Base-by-base conservation (phyloP, 179 eudicot species). In the Vitellaria paradoxa region DNA sequence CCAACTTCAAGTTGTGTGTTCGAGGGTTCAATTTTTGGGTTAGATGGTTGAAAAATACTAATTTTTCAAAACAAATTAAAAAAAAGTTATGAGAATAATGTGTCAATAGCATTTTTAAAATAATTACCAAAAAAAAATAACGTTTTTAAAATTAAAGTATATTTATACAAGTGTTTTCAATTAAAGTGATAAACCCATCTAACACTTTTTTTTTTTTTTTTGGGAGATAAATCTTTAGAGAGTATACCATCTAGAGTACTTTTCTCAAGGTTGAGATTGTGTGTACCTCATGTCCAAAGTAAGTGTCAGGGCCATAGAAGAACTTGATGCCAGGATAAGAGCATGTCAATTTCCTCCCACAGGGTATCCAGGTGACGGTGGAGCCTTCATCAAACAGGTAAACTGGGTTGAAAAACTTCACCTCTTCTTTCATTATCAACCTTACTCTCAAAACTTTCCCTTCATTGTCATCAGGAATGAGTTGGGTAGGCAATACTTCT, bases 341-440 rank as follows among this genome's bases (percentile, higher is more conserved):
- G 81, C 99, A 96, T 6, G 97, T 91, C 80, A 92, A 81, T 79
- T 96, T 96, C 70, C 98, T 86, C 26, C 98, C 97, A 79, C 98
- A 96, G 4, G 99, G 99, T 30, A 96, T 91, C 99, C 98, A 96
- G 30, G 86, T 76, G 76, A 96, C 87, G n/a, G 97, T 86, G 71
- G 99, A 96, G 53, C 97, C 99, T 80, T 96, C 99, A 83, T 96
- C 99, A 65, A 96, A 96, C 68, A 96, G 86, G 91, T 96, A 96
- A 73, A 94, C 97, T 6, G 99, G 99, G 85, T 73, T 91, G 90
- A 96, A 96, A 47, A 63, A 76, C 84, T 92, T 87, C 10, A 92
- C 91, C 17, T 94, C 98, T 87, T 96, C 99, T 82, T 96, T 96
- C 91, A 91, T 92, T 65, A 96, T 94, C 84, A 96, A 73, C 86